A percentile compares a stretch with the other conserved stretches of the same genome.
These are phyloP conservation scores for Zygotorulaspora florentina DNA, from an alignment of 805 yeast genomes.

Conservation along the genomic window DNA sequence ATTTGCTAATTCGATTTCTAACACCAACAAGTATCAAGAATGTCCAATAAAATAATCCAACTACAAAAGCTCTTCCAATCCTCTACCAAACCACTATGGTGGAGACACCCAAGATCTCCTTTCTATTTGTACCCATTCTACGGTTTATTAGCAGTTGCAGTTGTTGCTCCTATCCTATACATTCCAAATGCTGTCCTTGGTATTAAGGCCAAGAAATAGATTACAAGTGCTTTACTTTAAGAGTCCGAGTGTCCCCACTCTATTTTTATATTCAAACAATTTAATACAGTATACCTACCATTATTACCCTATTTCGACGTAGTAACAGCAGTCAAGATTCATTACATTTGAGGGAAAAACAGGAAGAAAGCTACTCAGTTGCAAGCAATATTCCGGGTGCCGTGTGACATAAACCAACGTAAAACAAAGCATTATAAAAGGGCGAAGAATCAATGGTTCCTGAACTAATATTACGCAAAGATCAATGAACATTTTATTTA, in stretches of 20 bases:
- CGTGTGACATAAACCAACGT: too few species aligned
- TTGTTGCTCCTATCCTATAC: slow-evolving; percentile 63
- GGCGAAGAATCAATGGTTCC: not conserved
- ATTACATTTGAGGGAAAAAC: too few species aligned
- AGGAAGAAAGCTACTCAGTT: too few species aligned
- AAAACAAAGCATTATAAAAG: not conserved
- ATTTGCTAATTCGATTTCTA: not conserved
- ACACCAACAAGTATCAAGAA: slow-evolving; percentile 11
- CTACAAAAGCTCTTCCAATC: slow-evolving; percentile 56
- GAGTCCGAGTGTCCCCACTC: not conserved
- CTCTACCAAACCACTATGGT: slow-evolving; percentile 55
- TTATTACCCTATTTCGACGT: not conserved
- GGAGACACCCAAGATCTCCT: slow-evolving; percentile 66
- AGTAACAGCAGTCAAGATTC: not conserved
- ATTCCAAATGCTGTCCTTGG: slow-evolving; percentile 70
- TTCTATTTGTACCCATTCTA: slow-evolving; percentile 71
- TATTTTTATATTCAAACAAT: slow-evolving; percentile 1
- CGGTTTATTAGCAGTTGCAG: slow-evolving; percentile 65
- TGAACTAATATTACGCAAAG: not conserved
- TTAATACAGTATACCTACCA: not conserved
- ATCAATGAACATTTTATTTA: not conserved
- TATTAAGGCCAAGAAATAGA: slow-evolving; percentile 45
- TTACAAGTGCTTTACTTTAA: not conserved
- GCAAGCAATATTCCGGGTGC: too few species aligned
- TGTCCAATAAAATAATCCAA: slow-evolving; percentile 48